A percentile compares a stretch with the other conserved stretches of the same genome.
Conservation (phyloP, 1,284 basidiomycete genomes). For the Flammula alnicola region DNA sequence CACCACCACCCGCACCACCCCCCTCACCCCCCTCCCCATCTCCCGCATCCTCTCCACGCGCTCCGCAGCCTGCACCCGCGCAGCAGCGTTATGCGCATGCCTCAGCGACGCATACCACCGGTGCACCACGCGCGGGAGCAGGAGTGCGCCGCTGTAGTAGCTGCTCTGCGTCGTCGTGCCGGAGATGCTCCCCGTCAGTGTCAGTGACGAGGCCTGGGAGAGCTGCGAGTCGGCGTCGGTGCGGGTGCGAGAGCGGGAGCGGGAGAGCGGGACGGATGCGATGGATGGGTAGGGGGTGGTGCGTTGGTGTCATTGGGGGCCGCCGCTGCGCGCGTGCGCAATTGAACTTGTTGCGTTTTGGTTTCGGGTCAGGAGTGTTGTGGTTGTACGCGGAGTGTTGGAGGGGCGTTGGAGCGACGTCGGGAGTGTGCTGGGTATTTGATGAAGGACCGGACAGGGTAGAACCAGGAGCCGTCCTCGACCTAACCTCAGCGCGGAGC, state of each 20-base stretch:
- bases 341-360: too few relatives aligned
- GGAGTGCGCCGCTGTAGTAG: conserved; percentile 36
- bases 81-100: conserved; percentile 68
- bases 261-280: not conserved
- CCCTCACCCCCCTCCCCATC: conserved; percentile 44
- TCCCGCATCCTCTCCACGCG: conserved; percentile 63
- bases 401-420: too few relatives aligned
- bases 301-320: too few relatives aligned
- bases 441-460: too few relatives aligned
- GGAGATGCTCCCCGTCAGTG: conserved; percentile 2
- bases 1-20: conserved; percentile 44
- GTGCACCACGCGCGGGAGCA: conserved; percentile 45
- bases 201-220: conserved; percentile 40
- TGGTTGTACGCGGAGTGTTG: too few relatives aligned
- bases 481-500: too few relatives aligned
- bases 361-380: too few relatives aligned
- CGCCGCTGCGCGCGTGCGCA: too few relatives aligned
- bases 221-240: conserved; percentile 2
- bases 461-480: too few relatives aligned
- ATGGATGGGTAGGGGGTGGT: not conserved
- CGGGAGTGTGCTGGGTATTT: conserved; percentile 7
- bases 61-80: conserved; percentile 67
- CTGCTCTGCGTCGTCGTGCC: conserved; percentile 15
- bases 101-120: conserved; percentile 62
- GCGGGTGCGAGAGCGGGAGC: not conserved